Evolutionary conservation across 306 rosid genomes (phyloP), one percentile per base, ranked within the genome.

Genomic region (Senna siamea): DNA sequence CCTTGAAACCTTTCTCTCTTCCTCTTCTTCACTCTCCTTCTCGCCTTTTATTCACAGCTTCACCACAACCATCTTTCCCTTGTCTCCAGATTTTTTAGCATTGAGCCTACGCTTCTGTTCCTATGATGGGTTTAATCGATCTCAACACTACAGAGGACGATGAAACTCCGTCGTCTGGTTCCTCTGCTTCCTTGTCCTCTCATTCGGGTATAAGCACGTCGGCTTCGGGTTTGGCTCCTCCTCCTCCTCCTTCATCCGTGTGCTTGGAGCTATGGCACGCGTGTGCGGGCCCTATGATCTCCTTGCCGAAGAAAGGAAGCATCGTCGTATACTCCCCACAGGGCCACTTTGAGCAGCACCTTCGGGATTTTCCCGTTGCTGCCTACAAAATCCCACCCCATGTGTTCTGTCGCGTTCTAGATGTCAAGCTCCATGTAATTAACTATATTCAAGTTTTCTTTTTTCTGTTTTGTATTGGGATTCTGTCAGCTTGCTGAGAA

Each of bases 191-290:
- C 0, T 72, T 89, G 4, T 79, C 92, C 22, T 81, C 86, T 65
- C 89, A 74, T 14, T 87, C 96, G 0, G 88, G 87, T 7, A 69
- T 83, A 54, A 83, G 79, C 55, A 69, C 75, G 72, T 81, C 80
- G 28, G 81, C 80, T 48, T 60, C 84, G 2, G 40, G 30, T 26
- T 37, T 37, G 8, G 40, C 40, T 37, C 40, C 82, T 48, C 48
- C 76, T 23, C 74, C 69, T 63, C 15, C 81, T 41, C 37, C 82
- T 58, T 9, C 82, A 37, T 79, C 98, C 7, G 92, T 92, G 69
- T 92, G 99, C 82, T 81, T 95, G 89, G 98, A 95, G 81, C 89
- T 95, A 2, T 95, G 98, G 99, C 99, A 95, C 76, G 99, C 99
- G 0, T 95, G 98, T 80, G 99, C 99, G 0, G 99, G 99, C 3